A percentile compares a stretch with the other conserved stretches of the same genome.
These are phyloP conservation scores for Amphichorda felina DNA, from an alignment of 2,329 filamentous ascomycete genomes.

Conservation along the genomic window DNA sequence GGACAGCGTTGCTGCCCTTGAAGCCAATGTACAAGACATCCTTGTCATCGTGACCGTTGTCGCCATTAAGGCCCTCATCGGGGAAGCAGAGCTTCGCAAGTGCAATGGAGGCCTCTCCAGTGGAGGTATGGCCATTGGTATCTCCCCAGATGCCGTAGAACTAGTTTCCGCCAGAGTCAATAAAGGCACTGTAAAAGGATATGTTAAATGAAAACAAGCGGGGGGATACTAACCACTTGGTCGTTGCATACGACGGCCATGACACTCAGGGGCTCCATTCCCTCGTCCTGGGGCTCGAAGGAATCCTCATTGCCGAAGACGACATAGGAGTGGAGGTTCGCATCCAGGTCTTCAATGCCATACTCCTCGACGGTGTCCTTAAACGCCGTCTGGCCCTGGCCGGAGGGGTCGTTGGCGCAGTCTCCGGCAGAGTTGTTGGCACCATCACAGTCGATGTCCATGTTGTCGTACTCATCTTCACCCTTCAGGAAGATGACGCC, in stretches of 20 bases:
- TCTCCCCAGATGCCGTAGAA: conserved; percentile 48
- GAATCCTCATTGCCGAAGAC: conserved; percentile 37
- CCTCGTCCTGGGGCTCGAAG: conserved; percentile 27
- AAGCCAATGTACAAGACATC: conserved; percentile 55
- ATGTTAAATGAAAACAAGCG: too few relatives aligned
- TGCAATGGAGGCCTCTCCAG: conserved; percentile 28
- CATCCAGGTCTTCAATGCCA: conserved; percentile 30
- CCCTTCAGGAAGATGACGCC: too few relatives aligned
- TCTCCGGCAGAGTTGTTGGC: conserved; percentile 29
- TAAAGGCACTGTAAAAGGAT: too few relatives aligned
- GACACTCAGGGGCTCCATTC: conserved; percentile 37
- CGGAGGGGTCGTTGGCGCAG: conserved; percentile 26
- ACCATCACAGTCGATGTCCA: conserved; percentile 50
- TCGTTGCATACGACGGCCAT: conserved; percentile 42
- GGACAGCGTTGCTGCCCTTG: conserved; percentile 40
- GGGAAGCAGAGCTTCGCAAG: conserved; percentile 32
- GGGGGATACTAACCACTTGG: conserved; percentile 30
- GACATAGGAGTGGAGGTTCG: conserved; percentile 39
- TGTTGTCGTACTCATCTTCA: too few relatives aligned
- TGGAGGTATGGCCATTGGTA: conserved; percentile 34
- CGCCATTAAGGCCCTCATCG: conserved; percentile 35
- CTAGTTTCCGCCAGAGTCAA: conserved; percentile 11
- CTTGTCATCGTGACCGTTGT: conserved; percentile 40
- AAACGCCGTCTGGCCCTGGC: conserved; percentile 37
- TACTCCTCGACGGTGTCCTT: conserved; percentile 23